Conservation (phyloP, 495 filamentous ascomycete species). For the Sordaria brevicollis region DNA sequence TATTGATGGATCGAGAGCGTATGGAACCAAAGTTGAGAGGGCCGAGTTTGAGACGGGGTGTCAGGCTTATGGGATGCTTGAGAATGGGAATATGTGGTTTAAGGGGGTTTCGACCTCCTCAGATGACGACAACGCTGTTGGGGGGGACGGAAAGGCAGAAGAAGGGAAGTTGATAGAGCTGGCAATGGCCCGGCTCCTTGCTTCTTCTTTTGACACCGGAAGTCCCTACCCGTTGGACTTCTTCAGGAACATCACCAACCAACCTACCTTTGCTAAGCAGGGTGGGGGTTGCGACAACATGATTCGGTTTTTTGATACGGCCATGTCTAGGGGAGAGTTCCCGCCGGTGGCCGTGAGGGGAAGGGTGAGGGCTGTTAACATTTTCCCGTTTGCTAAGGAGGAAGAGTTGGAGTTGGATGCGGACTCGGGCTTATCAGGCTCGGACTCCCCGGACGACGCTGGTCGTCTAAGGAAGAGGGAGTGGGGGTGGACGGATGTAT, state of each 20-base stretch:
- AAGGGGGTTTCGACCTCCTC: constrained; percentile 8
- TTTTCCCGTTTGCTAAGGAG: constrained; percentile 14
- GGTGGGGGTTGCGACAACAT: constrained; percentile 28
- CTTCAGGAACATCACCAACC: constrained; percentile 33
- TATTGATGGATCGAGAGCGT: constrained; percentile 24
- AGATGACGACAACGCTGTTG: neutral
- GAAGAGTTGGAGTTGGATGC: neutral
- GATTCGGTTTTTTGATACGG: constrained; percentile 29
- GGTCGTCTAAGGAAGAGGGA: neutral
- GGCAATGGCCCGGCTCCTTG: constrained; percentile 12
- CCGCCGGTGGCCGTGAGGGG: constrained; percentile 22
- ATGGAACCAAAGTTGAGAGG: constrained; percentile 27
- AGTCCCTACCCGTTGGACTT: constrained; percentile 15
- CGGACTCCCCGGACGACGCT: neutral
- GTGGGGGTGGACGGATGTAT: constrained; percentile 19
- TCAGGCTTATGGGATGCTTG: constrained; percentile 22
- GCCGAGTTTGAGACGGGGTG: constrained; percentile 27
- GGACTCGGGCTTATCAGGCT: neutral
- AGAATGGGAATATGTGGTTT: constrained; percentile 23
- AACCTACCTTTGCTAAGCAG: constrained; percentile 29
- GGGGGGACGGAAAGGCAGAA: too few relatives aligned
- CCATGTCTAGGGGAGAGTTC: constrained; percentile 20
- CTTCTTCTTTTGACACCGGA: constrained; percentile 4
- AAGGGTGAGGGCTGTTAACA: constrained; percentile 15
- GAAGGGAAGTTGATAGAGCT: constrained; percentile 16